Base-by-base conservation (phyloP, 2,329 filamentous ascomycete genomes). In the Apiospora pterosperma region DNA sequence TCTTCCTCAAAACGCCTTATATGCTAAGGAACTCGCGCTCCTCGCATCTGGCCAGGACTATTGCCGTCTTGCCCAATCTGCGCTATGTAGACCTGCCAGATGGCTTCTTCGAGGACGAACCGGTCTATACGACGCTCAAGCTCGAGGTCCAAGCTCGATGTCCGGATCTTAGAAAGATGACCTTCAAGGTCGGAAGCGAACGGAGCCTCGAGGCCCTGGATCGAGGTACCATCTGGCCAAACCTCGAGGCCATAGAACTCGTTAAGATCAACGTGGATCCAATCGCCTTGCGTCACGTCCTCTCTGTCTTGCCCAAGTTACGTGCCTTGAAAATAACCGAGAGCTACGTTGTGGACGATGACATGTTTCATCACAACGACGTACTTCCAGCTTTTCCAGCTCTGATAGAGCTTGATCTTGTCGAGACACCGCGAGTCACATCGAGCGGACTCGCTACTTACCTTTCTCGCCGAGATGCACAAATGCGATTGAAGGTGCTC, bases 11-110 rank as follows among this genome's bases (percentile, higher is more conserved):
- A 81, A 89, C 93, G 65, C 93, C 95, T 6, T 97, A 97, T 77
- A 97, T 97, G 95, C 90, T 95, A 63, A 89, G 95, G 65, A 93
- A 97, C 80, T 92, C 92, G 1, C 91, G 87, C 75, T 93, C 96
- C 75, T 86, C 91, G 63, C 92, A 95, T 68, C 85, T 97, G 60
- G 94, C 95, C 11, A 88, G 93, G 61, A 92, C 92, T 28, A 90
- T 97, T 59, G 92, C 93, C 41, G 91, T 94, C 28, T 84, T 95
- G 52, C 92, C 93, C 36, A 93, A 95, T 73, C 82, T 98, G 55
- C 90, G 88, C 75, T 97, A 96, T 76, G 90, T 97, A 69, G 95
- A 98, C 77, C 84, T 98, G 8, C 95, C 95, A 5, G 91, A 96
- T 69, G 94, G 93, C 61, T 87, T 97, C 76, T 97, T 90, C 79